Base-by-base conservation (phyloP, 148 eudicot genomes). In the Heliosperma pusillum region DNA sequence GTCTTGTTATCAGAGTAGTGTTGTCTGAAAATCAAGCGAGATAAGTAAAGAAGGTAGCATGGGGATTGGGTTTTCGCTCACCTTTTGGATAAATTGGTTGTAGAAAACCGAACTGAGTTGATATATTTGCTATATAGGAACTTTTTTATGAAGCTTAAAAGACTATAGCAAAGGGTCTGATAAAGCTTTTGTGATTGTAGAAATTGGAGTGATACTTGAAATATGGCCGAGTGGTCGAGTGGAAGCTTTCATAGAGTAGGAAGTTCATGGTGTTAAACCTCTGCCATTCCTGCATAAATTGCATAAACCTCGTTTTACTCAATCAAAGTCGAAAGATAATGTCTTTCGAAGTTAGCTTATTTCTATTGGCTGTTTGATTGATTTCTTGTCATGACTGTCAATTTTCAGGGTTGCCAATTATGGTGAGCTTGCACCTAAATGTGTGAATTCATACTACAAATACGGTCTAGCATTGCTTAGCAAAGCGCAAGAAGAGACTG, bases 401-500 rank as follows among this genome's bases (percentile, higher is more conserved):
- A 29, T 59, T 50, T 40, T 61, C 80, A 95, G 97, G 91, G 94
- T 76, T 78, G 86, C 83, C 25, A 88, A 83, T 77, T 84, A 78
- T 82, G 99, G 97, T 21, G 97, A 95, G 79, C 96, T 95, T 82
- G 87, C 96, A 29, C 94, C 90, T 50, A 92, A 92, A 83, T 95
- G 97, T 80, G 86, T 92, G 36, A 79, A 80, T 45, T 76, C 89
- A 20, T 95, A 90, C 69, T 95, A 90, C 74, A 89, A 88, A 80
- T 95, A 85, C 65, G 98, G 99, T 8, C 84, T 87, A 83, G 96
- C 89, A n/a, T 87, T 95, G 74, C 80, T 95, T 74, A 82, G 88
- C 85, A 95, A 95, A 89, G 93, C 96, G 65, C 97, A 95, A 77
- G 98, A 95, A 47, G 99, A 95, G 83, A 80, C 97, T 80, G 99